phyloP scores from a whole-genome alignment of 352 stramenopile genomes.

The Phytophthora colocasiae region DNA sequence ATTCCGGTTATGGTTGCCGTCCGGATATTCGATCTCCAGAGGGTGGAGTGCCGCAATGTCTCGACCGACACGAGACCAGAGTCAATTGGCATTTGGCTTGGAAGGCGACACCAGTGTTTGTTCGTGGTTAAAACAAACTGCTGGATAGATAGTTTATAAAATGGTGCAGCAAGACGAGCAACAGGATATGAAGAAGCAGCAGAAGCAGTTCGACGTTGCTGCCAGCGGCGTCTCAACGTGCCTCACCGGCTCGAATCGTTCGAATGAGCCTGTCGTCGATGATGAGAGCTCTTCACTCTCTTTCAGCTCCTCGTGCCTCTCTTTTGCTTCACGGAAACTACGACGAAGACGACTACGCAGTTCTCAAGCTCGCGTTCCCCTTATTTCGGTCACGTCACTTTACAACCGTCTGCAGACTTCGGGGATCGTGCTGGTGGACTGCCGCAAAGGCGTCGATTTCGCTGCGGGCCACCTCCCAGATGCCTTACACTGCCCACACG shows the following conservation, averaged over 20 bases:
- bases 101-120: background rate
- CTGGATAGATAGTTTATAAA: conserved; percentile 1
- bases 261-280: conserved; percentile 21
- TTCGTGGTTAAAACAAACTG: conserved; percentile 7
- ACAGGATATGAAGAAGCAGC: conserved; percentile 22
- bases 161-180: conserved; percentile 27
- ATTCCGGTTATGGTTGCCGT: conserved; percentile 7
- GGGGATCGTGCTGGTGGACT: conserved; percentile 73
- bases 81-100: conserved; percentile 45
- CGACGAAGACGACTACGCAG: conserved; percentile 34
- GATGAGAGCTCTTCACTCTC: conserved; percentile 16
- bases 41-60: conserved; percentile 19
- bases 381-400: conserved; percentile 71
- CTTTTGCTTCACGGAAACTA: conserved; percentile 36
- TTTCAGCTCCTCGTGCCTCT: conserved; percentile 29
- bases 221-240: conserved; percentile 37
- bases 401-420: conserved; percentile 79
- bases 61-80: background rate
- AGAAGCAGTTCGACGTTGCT: conserved; percentile 37
- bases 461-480: conserved; percentile 51
- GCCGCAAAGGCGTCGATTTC: conserved; percentile 61
- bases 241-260: conserved; percentile 35
- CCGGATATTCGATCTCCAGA: conserved; percentile 3
- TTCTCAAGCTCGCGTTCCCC: conserved; percentile 48
- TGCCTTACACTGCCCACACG: conserved; percentile 60